These are phyloP conservation scores for Haplosporangium sp. DNA, from an alignment of 371 early-diverging fungal genomes.

Conservation along the genomic window DNA sequence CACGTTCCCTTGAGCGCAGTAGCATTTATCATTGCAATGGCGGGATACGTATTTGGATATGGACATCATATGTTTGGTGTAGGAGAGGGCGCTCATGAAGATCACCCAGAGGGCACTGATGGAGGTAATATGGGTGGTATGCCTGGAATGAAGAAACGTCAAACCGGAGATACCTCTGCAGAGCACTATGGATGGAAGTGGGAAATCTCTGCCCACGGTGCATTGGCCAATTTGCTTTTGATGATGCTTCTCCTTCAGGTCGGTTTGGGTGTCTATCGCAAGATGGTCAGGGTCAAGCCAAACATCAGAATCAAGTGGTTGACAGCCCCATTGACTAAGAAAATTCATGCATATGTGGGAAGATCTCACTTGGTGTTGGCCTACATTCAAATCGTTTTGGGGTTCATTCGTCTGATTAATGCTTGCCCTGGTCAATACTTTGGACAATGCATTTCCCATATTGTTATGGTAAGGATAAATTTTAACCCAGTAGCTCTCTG, in stretches of 20 bases:
- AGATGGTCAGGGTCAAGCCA: slow-evolving; percentile 33
- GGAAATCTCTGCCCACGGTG: slow-evolving; percentile 36
- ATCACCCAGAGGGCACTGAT: background rate
- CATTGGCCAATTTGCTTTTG: slow-evolving; percentile 38
- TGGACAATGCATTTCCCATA: slow-evolving; percentile 49
- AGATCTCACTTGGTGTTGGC: slow-evolving; percentile 38
- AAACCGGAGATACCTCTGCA: slow-evolving; percentile 43
- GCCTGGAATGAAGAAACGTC: slow-evolving; percentile 26
- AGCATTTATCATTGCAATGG: slow-evolving; percentile 31
- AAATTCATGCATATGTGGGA: slow-evolving; percentile 42
- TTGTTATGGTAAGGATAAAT: slow-evolving; percentile 46
- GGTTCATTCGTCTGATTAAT: slow-evolving; percentile 34
- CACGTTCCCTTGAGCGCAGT: slow-evolving; percentile 39
- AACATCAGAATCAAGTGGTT: slow-evolving; percentile 32
- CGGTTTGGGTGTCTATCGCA: slow-evolving; percentile 51
- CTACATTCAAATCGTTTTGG: slow-evolving; percentile 45
- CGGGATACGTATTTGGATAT: slow-evolving; percentile 49
- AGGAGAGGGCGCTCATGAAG: slow-evolving; percentile 21
- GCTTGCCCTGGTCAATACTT: slow-evolving; percentile 49
- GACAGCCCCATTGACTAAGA: slow-evolving; percentile 13
- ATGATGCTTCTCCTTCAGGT: slow-evolving; percentile 38
- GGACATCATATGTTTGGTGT: slow-evolving; percentile 41
- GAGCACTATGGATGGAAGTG: slow-evolving; percentile 46
- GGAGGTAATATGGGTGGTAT: slow-evolving; percentile 14
- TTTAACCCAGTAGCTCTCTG: no score